Evolutionary conservation across 2,329 filamentous ascomycete species (phyloP).

Genomic region (Blastomyces gilchristii): DNA sequence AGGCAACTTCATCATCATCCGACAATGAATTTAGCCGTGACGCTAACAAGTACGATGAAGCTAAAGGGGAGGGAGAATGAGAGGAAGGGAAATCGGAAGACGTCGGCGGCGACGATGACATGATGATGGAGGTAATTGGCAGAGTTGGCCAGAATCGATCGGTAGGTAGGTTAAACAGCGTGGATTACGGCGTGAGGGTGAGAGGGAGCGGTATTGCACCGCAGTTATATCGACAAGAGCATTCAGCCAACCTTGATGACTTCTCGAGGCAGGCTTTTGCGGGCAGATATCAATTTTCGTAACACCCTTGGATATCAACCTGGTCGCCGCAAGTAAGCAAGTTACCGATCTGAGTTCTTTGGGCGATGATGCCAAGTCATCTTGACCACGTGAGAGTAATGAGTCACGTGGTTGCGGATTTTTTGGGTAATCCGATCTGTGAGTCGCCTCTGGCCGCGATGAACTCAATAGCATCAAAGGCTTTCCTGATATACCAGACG

Average conservation of each 20-base stretch:
- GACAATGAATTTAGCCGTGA: slow-evolving; percentile 25
- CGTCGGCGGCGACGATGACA: slow-evolving; percentile 23
- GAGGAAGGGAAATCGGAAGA: slow-evolving; percentile 15
- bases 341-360: neutral
- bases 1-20: slow-evolving; percentile 30
- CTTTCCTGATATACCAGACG: neutral
- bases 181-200: neutral
- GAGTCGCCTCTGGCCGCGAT: neutral
- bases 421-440: too few species aligned
- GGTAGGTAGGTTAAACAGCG: neutral
- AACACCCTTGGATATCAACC: neutral
- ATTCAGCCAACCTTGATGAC: neutral
- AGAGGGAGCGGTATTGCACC: neutral
- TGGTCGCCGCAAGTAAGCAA: neutral
- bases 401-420: neutral
- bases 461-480: neutral
- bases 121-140: slow-evolving; percentile 16
- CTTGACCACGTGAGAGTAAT: neutral
- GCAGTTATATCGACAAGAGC: neutral
- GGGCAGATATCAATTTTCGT: neutral
- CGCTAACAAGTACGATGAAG: slow-evolving; percentile 33
- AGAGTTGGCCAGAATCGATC: slow-evolving; percentile 9
- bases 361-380: neutral
- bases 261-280: neutral
- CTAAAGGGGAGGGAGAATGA: slow-evolving; percentile 23